These are phyloP conservation scores for Xerocomus brunneocitrinus DNA, from an alignment of 768 basidiomycete species.

Conservation along the genomic window DNA sequence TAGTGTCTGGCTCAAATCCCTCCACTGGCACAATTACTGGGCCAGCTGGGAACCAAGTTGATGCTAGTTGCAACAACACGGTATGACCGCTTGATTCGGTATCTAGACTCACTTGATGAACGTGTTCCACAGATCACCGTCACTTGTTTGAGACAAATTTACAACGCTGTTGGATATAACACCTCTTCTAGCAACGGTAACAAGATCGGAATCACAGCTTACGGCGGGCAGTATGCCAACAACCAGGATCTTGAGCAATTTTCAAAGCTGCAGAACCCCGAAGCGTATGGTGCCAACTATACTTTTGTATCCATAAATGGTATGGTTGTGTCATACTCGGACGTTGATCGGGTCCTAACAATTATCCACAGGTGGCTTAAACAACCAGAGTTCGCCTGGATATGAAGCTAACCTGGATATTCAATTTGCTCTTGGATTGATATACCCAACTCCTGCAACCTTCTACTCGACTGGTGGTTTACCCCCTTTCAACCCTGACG, in stretches of 20 bases:
- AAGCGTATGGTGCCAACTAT: slow-evolving; percentile 38
- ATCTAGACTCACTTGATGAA: background rate
- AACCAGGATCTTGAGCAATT: slow-evolving; percentile 47
- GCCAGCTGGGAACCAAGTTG: slow-evolving; percentile 37
- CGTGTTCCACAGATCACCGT: slow-evolving; percentile 41
- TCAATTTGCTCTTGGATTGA: slow-evolving; percentile 33
- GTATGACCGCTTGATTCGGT: slow-evolving; percentile 1
- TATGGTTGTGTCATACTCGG: slow-evolving; percentile 16
- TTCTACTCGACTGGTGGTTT: slow-evolving; percentile 61
- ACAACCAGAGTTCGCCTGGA: slow-evolving; percentile 58
- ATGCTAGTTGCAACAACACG: slow-evolving; percentile 44
- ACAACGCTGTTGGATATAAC: slow-evolving; percentile 46
- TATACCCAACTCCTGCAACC: slow-evolving; percentile 54
- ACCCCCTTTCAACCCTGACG: slow-evolving; percentile 55
- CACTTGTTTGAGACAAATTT: slow-evolving; percentile 50
- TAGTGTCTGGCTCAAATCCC: slow-evolving; percentile 2
- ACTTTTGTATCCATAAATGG: slow-evolving; percentile 53
- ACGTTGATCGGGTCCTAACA: slow-evolving; percentile 8
- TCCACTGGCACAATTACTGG: slow-evolving; percentile 18
- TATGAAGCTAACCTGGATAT: slow-evolving; percentile 64
- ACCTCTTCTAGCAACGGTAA: slow-evolving; percentile 43
- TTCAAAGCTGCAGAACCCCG: slow-evolving; percentile 36
- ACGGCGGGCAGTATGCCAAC: slow-evolving; percentile 53
- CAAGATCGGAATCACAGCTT: slow-evolving; percentile 51
- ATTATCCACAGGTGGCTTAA: slow-evolving; percentile 45